A percentile compares a stretch with the other conserved stretches of the same genome.
These are phyloP conservation scores for Backusella morwellensis DNA, from an alignment of 192 early-diverging fungal species.

Conservation along the genomic window DNA sequence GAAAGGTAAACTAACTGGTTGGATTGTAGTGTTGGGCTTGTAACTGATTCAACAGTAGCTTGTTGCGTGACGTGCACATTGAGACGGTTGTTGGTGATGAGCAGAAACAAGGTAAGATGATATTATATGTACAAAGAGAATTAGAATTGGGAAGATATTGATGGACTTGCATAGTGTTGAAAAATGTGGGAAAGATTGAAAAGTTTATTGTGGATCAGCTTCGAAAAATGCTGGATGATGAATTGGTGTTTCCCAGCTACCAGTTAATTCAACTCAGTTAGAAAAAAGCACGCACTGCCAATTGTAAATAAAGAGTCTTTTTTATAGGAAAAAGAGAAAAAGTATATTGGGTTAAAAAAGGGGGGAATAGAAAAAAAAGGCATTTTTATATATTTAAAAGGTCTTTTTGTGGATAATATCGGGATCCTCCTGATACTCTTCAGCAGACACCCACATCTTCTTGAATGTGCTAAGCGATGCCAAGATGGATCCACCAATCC, in stretches of 20 bases:
- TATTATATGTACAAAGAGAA: not conserved
- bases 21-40: not conserved
- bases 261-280: constrained; percentile 31
- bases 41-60: constrained; percentile 24
- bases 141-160: not conserved
- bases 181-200: constrained; percentile 84
- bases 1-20: constrained; percentile 14
- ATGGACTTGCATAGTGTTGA: constrained; percentile 49
- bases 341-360: too few species aligned
- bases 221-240: constrained; percentile 70
- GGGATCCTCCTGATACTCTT: constrained; percentile 97
- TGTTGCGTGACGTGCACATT: constrained; percentile 56
- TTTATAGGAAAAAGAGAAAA: too few species aligned
- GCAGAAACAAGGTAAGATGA: constrained; percentile 57
- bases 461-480: constrained; percentile 97
- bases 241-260: constrained; percentile 77
- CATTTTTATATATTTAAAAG: constrained; percentile 42
- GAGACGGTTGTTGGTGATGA: constrained; percentile 67
- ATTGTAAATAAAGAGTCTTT: too few species aligned
- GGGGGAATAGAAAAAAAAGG: not conserved
- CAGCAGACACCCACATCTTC: constrained; percentile 99
- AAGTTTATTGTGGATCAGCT: constrained; percentile 77
- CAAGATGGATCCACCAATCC: constrained; percentile 97
- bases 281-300: not conserved
- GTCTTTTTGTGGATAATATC: constrained; percentile 87